Base-by-base conservation (phyloP, 495 filamentous ascomycete genomes). In the Letharia lupina region DNA sequence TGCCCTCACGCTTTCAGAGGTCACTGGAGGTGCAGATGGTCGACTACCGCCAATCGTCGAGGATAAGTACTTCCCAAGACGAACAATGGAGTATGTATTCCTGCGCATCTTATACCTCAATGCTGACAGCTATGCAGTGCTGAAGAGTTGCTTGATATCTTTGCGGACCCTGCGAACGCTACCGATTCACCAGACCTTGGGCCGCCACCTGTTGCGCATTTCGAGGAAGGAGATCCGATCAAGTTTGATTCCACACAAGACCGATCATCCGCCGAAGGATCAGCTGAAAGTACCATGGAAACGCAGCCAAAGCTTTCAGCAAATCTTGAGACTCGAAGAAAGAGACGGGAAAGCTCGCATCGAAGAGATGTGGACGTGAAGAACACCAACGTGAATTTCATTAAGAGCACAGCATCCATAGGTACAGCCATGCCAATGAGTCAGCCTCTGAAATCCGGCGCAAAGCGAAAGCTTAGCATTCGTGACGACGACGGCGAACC, bases 31-130 rank as follows among this genome's bases (percentile, higher is more conserved):
- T 54, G 79, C 81, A 70, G 86, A 90, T 69, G 89, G 87, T 41
- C 82, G 82, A 69, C 75, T 98, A 63, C 90, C 93, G 11, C 85
- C 89, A 1, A 96, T 98, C 60, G 73, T 86, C 61, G 94, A 98
- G 75, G 87, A 90, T 72, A 94, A 92, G 75, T 77, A 77, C 47
- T 95, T 84, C 70, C 88, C 88, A 20, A 79, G 91, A 64, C 79
- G 78, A 65, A 93, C 90, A 4, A 76, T 94, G 66, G 89, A 87
- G 90, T 95, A 80, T 69, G 85, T 73, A 20, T 44, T 15, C 15
- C 60, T 60, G 1, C 52, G 31, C 31, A 56, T 56, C 50, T 47
- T 35, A 10, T 41, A 48, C 4, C 35, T 63, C 37, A 11, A 4
- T 60, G 66, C 68, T 69, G 58, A 75, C 73, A 58, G 73, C 11